Conservation (phyloP, 163 green algal species). For the Scenedesmus sp. region DNA sequence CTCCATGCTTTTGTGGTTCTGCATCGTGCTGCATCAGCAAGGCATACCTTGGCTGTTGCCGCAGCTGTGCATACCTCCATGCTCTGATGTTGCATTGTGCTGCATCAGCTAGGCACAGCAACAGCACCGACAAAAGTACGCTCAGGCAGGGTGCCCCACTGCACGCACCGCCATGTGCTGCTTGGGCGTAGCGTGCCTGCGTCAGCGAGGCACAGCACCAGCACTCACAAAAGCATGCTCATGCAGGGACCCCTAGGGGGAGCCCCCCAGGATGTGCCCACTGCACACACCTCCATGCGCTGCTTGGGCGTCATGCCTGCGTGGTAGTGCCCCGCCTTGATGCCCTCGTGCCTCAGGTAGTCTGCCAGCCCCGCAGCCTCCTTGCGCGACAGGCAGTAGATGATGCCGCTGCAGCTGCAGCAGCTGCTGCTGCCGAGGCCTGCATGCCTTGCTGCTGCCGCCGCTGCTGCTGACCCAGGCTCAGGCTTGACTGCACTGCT, state of each 20-base stretch:
- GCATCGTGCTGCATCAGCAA: too few relatives aligned
- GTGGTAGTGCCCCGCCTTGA: constrained; percentile 89
- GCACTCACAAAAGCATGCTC: too few relatives aligned
- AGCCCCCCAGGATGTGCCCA: neutral
- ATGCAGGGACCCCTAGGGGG: too few relatives aligned
- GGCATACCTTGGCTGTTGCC: too few relatives aligned
- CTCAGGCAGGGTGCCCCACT: too few relatives aligned
- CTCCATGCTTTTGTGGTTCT: too few relatives aligned
- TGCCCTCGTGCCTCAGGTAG: constrained; percentile 60
- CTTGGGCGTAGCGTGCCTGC: constrained; percentile 87
- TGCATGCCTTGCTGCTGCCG: neutral
- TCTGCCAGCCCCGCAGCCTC: constrained; percentile 74
- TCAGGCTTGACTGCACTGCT: constrained; percentile 8
- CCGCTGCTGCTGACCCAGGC: neutral
- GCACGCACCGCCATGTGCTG: constrained; percentile 68
- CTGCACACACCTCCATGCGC: constrained; percentile 60
- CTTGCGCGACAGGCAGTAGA: constrained; percentile 85
- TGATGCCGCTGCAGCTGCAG: constrained; percentile 71
- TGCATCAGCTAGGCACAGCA: too few relatives aligned
- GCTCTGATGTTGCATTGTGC: too few relatives aligned
- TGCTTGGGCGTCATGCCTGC: constrained; percentile 89
- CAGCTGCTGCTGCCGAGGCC: neutral
- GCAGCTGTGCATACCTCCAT: too few relatives aligned
- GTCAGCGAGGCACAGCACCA: too few relatives aligned
- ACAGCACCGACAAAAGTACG: too few relatives aligned